phyloP scores from a whole-genome alignment of 495 filamentous ascomycete genomes.

The Podospora pseudoanserina region DNA sequence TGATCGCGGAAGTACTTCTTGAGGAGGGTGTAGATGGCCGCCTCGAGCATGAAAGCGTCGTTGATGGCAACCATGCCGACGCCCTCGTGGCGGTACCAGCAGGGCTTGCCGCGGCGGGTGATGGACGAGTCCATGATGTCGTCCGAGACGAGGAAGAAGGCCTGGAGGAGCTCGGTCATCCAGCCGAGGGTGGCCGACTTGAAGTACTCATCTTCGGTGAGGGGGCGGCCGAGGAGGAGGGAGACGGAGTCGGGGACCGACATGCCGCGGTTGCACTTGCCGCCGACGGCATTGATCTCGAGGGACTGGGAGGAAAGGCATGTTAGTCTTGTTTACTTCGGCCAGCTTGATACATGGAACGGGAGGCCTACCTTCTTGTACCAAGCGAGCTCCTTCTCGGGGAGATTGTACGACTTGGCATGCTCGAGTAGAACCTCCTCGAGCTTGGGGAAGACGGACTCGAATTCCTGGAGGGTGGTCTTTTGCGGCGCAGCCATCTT shows the following conservation, averaged over 20 bases:
- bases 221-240: constrained; percentile 67
- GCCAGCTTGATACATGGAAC: neutral
- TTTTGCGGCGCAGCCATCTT: constrained; percentile 52
- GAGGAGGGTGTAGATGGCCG: constrained; percentile 81
- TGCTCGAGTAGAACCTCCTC: constrained; percentile 72
- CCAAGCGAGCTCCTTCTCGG: constrained; percentile 80
- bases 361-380: constrained; percentile 65
- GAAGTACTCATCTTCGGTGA: constrained; percentile 79
- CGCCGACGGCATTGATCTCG: constrained; percentile 80
- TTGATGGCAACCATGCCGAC: constrained; percentile 97
- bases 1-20: constrained; percentile 89
- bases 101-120: constrained; percentile 87
- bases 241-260: constrained; percentile 89
- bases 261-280: constrained; percentile 98
- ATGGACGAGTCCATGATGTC: constrained; percentile 97
- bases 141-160: constrained; percentile 97
- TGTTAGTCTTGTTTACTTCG: constrained; percentile 23
- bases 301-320: constrained; percentile 54
- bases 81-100: constrained; percentile 85
- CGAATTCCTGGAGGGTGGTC: constrained; percentile 78
- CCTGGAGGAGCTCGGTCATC: constrained; percentile 96
- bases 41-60: constrained; percentile 94
- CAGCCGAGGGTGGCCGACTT: constrained; percentile 81
- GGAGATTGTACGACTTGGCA: constrained; percentile 74
- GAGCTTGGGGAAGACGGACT: constrained; percentile 77